These are phyloP conservation scores for Heimioporus sp. DNA, from an alignment of 768 basidiomycete species.

Conservation along the genomic window DNA sequence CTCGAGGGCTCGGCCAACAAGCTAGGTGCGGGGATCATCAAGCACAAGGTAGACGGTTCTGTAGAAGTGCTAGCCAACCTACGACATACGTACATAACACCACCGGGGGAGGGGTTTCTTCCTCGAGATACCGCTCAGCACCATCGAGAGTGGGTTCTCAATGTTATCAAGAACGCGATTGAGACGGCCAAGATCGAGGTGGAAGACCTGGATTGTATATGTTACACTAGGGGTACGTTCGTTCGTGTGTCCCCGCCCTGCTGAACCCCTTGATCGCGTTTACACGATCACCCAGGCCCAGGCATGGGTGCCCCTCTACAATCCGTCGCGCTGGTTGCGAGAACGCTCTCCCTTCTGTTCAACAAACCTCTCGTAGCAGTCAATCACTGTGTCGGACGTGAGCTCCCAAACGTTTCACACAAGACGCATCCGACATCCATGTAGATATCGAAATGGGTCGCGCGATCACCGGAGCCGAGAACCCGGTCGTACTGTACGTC, in stretches of 20 bases:
- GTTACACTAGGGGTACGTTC: constrained; percentile 87
- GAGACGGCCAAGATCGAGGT: constrained; percentile 65
- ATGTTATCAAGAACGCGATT: constrained; percentile 77
- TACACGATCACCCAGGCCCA: constrained; percentile 59
- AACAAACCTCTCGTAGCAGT: constrained; percentile 93
- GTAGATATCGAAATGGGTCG: constrained; percentile 99
- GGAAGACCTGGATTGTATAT: constrained; percentile 88
- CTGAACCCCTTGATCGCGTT: neutral
- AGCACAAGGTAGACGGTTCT: constrained; percentile 71
- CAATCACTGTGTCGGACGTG: constrained; percentile 99
- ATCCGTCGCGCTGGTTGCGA: constrained; percentile 90
- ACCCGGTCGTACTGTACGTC: constrained; percentile 96
- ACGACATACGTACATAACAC: constrained; percentile 98
- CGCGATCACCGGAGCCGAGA: constrained; percentile 88
- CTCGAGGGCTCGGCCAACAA: constrained; percentile 99
- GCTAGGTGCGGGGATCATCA: constrained; percentile 90
- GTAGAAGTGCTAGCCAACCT: constrained; percentile 85
- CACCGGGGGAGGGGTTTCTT: constrained; percentile 96
- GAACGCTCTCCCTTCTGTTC: constrained; percentile 85
- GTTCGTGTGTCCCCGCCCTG: neutral
- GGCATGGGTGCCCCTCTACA: constrained; percentile 98
- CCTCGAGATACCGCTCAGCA: constrained; percentile 95
- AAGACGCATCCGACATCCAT: neutral
- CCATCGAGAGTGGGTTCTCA: constrained; percentile 89
- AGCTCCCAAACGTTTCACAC: constrained; percentile 7